phyloP scores from a whole-genome alignment of 768 basidiomycete species.

The Russula compacta region DNA sequence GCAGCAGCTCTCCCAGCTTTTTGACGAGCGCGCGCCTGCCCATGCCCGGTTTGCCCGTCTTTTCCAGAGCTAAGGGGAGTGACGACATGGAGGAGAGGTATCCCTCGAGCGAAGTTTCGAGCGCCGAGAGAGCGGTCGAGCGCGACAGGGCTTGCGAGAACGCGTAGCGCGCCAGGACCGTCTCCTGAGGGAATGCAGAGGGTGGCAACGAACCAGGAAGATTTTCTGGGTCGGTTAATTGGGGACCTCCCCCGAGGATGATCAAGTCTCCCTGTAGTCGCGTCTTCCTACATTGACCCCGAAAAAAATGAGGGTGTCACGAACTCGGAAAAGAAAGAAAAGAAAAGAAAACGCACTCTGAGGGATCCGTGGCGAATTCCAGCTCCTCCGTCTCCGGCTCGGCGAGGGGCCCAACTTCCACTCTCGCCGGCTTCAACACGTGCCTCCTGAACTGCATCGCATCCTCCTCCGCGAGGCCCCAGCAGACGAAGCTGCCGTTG shows the following conservation, averaged over 20 bases:
- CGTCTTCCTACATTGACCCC: slow-evolving; percentile 46
- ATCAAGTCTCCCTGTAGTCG: slow-evolving; percentile 88
- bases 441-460: slow-evolving; percentile 58
- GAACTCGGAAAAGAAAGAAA: not conserved
- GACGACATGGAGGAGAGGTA: slow-evolving; percentile 78
- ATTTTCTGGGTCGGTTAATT: slow-evolving; percentile 44
- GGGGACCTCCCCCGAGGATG: slow-evolving; percentile 65
- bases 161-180: slow-evolving; percentile 79
- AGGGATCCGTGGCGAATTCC: slow-evolving; percentile 87
- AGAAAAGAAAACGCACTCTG: slow-evolving; percentile 45
- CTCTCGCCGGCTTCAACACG: slow-evolving; percentile 45
- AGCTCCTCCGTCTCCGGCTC: slow-evolving; percentile 83
- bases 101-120: slow-evolving; percentile 77
- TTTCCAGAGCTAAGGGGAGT: slow-evolving; percentile 65
- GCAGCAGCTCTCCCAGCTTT: slow-evolving; percentile 86
- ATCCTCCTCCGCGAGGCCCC: slow-evolving; percentile 75
- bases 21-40: slow-evolving; percentile 76
- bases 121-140: slow-evolving; percentile 76
- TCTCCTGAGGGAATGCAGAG: slow-evolving; percentile 52
- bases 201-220: slow-evolving; percentile 38
- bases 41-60: slow-evolving; percentile 79
- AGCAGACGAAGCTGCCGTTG: slow-evolving; percentile 84
- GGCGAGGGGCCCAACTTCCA: slow-evolving; percentile 54
- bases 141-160: slow-evolving; percentile 87
- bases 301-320: not conserved